phyloP scores from a whole-genome alignment of 352 stramenopile species.

The Halophytophthora batemanensis region DNA sequence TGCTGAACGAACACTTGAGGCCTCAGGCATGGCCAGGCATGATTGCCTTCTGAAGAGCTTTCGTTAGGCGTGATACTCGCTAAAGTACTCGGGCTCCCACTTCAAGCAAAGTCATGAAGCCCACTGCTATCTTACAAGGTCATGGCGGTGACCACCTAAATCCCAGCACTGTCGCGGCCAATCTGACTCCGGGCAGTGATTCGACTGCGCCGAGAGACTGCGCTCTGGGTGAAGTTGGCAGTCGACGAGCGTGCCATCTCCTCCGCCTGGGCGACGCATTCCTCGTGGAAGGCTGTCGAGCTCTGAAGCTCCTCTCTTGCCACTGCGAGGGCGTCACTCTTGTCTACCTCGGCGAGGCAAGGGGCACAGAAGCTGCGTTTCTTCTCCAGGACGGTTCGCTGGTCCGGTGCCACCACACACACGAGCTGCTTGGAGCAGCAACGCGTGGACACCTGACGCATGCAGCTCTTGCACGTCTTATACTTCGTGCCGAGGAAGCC shows the following conservation, averaged over 20 bases:
- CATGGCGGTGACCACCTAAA: too few species aligned
- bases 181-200: conserved; percentile 18
- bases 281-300: conserved; percentile 22
- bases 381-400: conserved; percentile 26
- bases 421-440: conserved; percentile 32
- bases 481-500: conserved; percentile 26
- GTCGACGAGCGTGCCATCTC: conserved; percentile 16
- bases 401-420: conserved; percentile 25
- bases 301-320: conserved; percentile 31
- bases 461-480: conserved; percentile 34
- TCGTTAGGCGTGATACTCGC: too few species aligned
- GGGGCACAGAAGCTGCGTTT: conserved; percentile 31
- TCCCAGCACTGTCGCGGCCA: background rate
- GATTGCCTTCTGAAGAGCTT: too few species aligned
- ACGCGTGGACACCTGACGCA: conserved; percentile 24
- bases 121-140: too few species aligned
- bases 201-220: conserved; percentile 18
- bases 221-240: conserved; percentile 18
- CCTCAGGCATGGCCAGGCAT: too few species aligned
- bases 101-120: too few species aligned
- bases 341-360: conserved; percentile 27
- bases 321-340: conserved; percentile 30
- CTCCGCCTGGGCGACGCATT: conserved; percentile 17
- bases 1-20: too few species aligned
- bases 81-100: too few species aligned